Base-by-base conservation (phyloP, 805 yeast species). In the Kodamaea jinghongensis region DNA sequence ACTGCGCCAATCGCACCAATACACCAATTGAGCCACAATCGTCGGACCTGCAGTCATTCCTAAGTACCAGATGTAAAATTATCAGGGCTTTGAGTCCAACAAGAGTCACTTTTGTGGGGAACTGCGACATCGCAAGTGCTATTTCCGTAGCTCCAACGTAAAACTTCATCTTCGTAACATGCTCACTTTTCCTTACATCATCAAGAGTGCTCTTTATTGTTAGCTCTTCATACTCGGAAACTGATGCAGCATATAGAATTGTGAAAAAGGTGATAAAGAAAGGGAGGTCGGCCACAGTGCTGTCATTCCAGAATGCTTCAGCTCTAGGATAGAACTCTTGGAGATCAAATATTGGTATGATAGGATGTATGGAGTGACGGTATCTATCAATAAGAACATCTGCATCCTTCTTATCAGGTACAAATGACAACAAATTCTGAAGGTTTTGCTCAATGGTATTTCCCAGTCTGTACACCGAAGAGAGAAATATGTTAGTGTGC, bases 191-290 rank as follows among this genome's bases (percentile, higher is more conserved):
- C 8, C n/a, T n/a, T n/a, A n/a, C n/a, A n/a, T n/a, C n/a, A n/a
- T n/a, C n/a, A 20, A 8, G 23, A 5, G 23, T 5, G 8, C 12
- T 35, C n/a, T 36, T 34, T 16, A 22, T 34, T 17, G 36, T 31
- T 4, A 28, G n/a, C 33, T 43, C 47, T 28, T 46, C 47, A 23
- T 34, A 46, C 22, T 43, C 45, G 4, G 47, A 44, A 2, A 43
- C 49, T 4, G 49, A 41, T 9, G 47, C 44, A 4, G 47, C 49
- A 35, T 46, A 46, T 14, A 46, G 38, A 14, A 46, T 41, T 4
- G 49, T 37, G 25, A 43, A 46, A 1, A 46, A 17, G n/a, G 17
- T 33, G 8, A 41, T 39, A 34, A 27, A 43, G 30, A 41, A 43
- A 3, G 34, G 22, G 17, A 44, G 31, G 25, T 32, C 33, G 3